Percentiles rank a stretch among this genome's conserved stretches.
phyloP scores from a whole-genome alignment of 163 green algal species.

The Chlamydomonas reinhardtii region DNA sequence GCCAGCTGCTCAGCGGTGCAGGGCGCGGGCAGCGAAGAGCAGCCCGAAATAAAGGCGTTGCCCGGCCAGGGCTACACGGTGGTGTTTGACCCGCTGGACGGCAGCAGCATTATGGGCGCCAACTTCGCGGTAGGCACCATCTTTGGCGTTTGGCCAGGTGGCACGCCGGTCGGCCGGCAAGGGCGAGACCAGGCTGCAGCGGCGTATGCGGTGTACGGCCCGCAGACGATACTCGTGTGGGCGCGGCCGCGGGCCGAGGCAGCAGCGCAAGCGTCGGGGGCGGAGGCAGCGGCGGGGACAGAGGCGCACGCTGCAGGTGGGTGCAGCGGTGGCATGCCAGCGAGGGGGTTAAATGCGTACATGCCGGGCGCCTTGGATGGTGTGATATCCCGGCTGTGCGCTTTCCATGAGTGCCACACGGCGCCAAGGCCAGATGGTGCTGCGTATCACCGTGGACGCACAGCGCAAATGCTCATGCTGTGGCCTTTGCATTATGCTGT shows the following conservation, averaged over 20 bases:
- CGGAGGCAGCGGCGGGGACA: not conserved
- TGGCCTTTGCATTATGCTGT: no score
- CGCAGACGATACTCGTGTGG: constrained; percentile 82
- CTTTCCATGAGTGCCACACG: no score
- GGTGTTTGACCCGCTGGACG: constrained; percentile 91
- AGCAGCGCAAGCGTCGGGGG: not conserved
- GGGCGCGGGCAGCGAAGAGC: constrained; percentile 79
- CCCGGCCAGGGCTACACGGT: constrained; percentile 70
- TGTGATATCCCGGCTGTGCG: no score
- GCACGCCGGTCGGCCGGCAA: constrained; percentile 79
- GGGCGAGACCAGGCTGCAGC: constrained; percentile 81
- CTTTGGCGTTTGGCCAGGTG: constrained; percentile 92
- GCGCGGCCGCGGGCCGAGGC: constrained; percentile 53
- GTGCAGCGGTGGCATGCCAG: no score
- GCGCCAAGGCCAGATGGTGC: no score
- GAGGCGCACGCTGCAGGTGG: not conserved
- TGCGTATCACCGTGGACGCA: no score
- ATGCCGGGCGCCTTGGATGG: no score
- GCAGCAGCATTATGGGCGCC: constrained; percentile 80
- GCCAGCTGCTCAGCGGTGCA: constrained; percentile 67
- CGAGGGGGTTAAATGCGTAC: no score
- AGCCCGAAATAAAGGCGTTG: constrained; percentile 61
- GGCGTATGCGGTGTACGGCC: constrained; percentile 84
- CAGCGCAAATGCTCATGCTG: no score
- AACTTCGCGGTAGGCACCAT: constrained; percentile 91